Evolutionary conservation across 148 eudicot genomes (phyloP).

Genomic region (Vaccinium macrocarpon): DNA sequence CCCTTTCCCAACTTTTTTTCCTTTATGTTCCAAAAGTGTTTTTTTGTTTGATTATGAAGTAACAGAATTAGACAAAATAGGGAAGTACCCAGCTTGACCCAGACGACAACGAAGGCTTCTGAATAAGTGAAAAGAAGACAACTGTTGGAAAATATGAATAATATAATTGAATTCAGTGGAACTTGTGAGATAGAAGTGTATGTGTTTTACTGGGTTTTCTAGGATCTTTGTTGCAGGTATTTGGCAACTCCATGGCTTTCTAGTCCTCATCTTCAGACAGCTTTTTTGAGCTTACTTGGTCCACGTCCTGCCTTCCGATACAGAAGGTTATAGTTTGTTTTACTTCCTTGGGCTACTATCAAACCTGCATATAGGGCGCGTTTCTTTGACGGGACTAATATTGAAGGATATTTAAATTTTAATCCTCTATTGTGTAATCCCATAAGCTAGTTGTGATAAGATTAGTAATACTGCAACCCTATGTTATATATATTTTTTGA

Average conservation of each 20-base stretch:
- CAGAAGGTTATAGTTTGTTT: slow-evolving; percentile 49
- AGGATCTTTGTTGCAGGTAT: slow-evolving; percentile 42
- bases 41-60: neutral
- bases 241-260: slow-evolving; percentile 91
- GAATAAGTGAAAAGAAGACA: neutral
- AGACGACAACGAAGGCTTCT: neutral
- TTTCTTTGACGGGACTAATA: too few relatives aligned
- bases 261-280: slow-evolving; percentile 90
- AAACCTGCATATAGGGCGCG: too few relatives aligned
- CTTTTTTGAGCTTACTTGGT: slow-evolving; percentile 57
- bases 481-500: too few relatives aligned
- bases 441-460: neutral
- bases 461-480: neutral
- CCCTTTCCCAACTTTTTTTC: neutral
- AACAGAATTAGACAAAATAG: neutral
- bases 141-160: neutral
- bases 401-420: too few relatives aligned
- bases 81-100: neutral
- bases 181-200: too few relatives aligned
- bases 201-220: neutral
- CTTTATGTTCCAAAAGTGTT: neutral
- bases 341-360: neutral
- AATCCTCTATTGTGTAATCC: neutral
- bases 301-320: slow-evolving; percentile 58
- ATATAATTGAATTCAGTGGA: too few relatives aligned